Base-by-base conservation (phyloP, 805 yeast species). In the Myxozyma geophila region DNA sequence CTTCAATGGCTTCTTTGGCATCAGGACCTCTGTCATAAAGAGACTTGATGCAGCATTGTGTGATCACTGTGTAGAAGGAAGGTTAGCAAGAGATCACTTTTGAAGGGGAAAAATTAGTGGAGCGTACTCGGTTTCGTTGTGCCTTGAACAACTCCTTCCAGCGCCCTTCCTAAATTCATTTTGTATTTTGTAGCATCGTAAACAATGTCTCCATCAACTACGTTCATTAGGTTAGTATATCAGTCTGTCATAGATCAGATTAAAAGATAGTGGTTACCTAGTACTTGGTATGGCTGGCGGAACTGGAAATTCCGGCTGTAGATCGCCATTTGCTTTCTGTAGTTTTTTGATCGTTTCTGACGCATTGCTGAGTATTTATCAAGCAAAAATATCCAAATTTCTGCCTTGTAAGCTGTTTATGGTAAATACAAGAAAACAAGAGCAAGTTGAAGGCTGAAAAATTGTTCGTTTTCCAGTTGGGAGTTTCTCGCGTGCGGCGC, bases 31-130 rank as follows among this genome's bases (percentile, higher is more conserved):
- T 53, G 43, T 70, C 70, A 75, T 95, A 95, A 37, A 95, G 78
- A 19, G 89, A 88, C 73, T 91, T 91, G 82, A 95, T 90, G 71
- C 96, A 89, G 74, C 99, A 95, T 75, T 95, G 98, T 1, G 99
- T 91, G 59, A 95, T 89, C 96, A 95, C 75, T 59, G 49, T n/a
- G 15, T 19, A 36, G n/a, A 39, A 9, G 8, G 28, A 33, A 17
- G 21, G 13, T 36, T 35, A n/a, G 39, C 43, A 8, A 19, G 46
- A 28, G 17, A 37, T 12, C 41, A 43, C 35, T 19, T 19, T 13
- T 33, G 35, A 41, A 17, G 10, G 40, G 36, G 13, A 19, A 19
- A 37, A 47, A 23, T 17, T 6, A 19, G 28, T 36, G 17, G 41
- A 17, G 67, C 76, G 35, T 71, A 73, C 75, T 84, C 21, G 90